A percentile compares a stretch with the other conserved stretches of the same genome.
These are phyloP conservation scores for Lasiosphaeriaceae sp. DNA, from an alignment of 495 filamentous ascomycete species.

Conservation along the genomic window DNA sequence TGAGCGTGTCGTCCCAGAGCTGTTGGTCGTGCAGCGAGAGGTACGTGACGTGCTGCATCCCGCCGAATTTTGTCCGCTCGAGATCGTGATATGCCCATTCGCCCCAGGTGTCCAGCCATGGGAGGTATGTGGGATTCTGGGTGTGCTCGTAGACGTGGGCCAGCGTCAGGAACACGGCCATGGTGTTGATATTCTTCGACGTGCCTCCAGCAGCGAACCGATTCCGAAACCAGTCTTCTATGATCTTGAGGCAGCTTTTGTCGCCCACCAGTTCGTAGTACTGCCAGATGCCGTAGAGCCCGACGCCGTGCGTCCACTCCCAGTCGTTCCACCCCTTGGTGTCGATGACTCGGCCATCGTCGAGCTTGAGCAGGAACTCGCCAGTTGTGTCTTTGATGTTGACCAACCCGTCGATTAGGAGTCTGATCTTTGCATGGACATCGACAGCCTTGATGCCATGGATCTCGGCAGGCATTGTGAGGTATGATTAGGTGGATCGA, in stretches of 20 bases:
- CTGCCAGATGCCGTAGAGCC: constrained; percentile 73
- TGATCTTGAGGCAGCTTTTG: constrained; percentile 46
- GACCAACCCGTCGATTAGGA: constrained; percentile 62
- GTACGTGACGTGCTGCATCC: constrained; percentile 73
- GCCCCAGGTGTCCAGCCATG: constrained; percentile 70
- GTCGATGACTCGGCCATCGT: constrained; percentile 69
- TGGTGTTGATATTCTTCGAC: constrained; percentile 80
- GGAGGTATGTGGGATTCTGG: constrained; percentile 54
- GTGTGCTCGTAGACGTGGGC: constrained; percentile 69
- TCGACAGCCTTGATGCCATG: constrained; percentile 39
- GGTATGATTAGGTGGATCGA: background rate
- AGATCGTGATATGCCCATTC: constrained; percentile 75
- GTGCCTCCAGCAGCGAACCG: constrained; percentile 64
- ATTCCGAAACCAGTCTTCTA: constrained; percentile 63
- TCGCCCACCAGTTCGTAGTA: constrained; percentile 65
- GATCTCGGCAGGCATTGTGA: constrained; percentile 33
- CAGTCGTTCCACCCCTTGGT: constrained; percentile 75
- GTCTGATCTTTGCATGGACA: constrained; percentile 54
- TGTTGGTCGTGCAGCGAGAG: constrained; percentile 60
- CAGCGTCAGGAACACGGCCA: constrained; percentile 67
- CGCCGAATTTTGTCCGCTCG: constrained; percentile 62
- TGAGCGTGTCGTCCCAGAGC: constrained; percentile 74
- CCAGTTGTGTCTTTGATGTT: constrained; percentile 68
- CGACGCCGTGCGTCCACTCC: constrained; percentile 81
- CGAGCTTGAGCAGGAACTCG: constrained; percentile 60